These are phyloP conservation scores for Mycena rosella DNA, from an alignment of 768 basidiomycete species.

Conservation along the genomic window DNA sequence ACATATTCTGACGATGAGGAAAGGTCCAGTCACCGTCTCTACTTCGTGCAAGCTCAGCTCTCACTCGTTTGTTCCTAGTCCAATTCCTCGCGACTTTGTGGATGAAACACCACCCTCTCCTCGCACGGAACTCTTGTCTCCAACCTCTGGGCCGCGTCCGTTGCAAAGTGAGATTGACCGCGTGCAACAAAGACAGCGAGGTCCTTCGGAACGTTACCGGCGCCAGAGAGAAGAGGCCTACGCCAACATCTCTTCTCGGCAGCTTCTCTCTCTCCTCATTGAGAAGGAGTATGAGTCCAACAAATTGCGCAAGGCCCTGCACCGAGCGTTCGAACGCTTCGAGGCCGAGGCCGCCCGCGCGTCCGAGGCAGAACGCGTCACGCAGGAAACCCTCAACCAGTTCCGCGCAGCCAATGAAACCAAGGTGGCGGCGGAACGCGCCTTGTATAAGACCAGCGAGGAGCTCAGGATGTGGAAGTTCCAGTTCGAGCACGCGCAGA, in stretches of 20 bases:
- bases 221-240: slow-evolving; percentile 51
- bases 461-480: slow-evolving; percentile 58
- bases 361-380: slow-evolving; percentile 31
- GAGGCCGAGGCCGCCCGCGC: slow-evolving; percentile 45
- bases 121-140: slow-evolving; percentile 35
- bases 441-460: slow-evolving; percentile 40
- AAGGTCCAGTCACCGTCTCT: slow-evolving; percentile 1
- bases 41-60: background rate
- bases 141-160: slow-evolving; percentile 17
- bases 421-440: slow-evolving; percentile 44
- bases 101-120: slow-evolving; percentile 36
- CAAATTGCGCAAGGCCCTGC: slow-evolving; percentile 54
- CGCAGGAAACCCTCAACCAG: slow-evolving; percentile 35
- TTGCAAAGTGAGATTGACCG: slow-evolving; percentile 12
- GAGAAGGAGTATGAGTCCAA: slow-evolving; percentile 56
- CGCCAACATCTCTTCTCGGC: slow-evolving; percentile 43
- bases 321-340: slow-evolving; percentile 52
- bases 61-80: slow-evolving; percentile 17
- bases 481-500: slow-evolving; percentile 58
- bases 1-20: slow-evolving; percentile 34
- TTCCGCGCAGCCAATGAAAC: slow-evolving; percentile 39
- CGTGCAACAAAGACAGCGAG: slow-evolving; percentile 37
- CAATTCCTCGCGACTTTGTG: slow-evolving; percentile 23
- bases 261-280: slow-evolving; percentile 51
- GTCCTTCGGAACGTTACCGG: slow-evolving; percentile 48